Conservation (phyloP, 2,329 filamentous ascomycete genomes). For the Fusarium bulbicola region DNA sequence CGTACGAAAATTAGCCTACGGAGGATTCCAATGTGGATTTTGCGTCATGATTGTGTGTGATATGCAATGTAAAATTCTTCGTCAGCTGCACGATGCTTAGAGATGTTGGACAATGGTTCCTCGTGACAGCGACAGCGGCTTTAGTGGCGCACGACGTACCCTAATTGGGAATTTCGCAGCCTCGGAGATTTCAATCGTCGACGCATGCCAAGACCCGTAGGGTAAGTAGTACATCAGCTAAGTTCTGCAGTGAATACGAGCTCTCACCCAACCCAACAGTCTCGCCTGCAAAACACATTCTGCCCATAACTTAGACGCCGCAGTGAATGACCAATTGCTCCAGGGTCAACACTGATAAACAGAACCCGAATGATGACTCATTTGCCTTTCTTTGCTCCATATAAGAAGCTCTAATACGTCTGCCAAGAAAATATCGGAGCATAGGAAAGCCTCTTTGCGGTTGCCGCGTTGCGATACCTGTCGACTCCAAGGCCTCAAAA, state of each 20-base stretch:
- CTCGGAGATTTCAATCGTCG: background rate
- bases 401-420: background rate
- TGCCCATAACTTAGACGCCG: background rate
- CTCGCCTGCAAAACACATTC: background rate
- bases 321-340: too few relatives aligned
- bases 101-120: too few relatives aligned
- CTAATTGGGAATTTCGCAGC: background rate
- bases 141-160: background rate
- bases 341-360: background rate
- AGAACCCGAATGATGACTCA: background rate
- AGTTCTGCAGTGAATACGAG: background rate
- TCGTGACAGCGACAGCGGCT: too few relatives aligned
- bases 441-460: accelerated
- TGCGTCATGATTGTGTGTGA: accelerated
- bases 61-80: background rate
- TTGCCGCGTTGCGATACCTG: accelerated
- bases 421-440: accelerated
- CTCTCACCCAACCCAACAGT: background rate
- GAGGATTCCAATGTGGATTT: background rate
- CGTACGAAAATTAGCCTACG: background rate
- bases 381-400: accelerated
- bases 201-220: background rate
- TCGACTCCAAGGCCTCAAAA: accelerated
- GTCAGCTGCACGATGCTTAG: background rate
- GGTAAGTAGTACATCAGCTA: background rate